Evolutionary conservation across 192 early-diverging fungal genomes (phyloP).

Genomic region (Chytriomyces confervae): DNA sequence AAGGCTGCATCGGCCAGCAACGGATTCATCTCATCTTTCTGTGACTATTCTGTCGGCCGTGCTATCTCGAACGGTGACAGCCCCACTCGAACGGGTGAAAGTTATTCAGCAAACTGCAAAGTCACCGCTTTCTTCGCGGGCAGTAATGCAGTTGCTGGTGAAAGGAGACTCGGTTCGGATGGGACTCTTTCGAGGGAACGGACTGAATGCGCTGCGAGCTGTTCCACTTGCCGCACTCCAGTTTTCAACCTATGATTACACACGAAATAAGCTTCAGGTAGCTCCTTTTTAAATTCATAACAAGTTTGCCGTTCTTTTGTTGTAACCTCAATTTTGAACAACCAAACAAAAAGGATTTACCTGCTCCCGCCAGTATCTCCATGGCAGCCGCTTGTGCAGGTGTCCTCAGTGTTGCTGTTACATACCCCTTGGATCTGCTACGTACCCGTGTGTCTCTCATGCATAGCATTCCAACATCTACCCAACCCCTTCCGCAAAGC

Average conservation of each 20-base stretch:
- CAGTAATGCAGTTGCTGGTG: conserved; percentile 63
- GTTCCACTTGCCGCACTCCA: conserved; percentile 87
- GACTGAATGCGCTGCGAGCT: conserved; percentile 86
- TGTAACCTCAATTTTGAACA: too few relatives aligned
- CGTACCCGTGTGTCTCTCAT: conserved; percentile 70
- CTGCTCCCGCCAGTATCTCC: not conserved
- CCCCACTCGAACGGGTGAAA: conserved; percentile 91
- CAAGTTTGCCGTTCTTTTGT: too few relatives aligned
- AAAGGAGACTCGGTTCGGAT: conserved; percentile 65
- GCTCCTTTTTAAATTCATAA: not conserved
- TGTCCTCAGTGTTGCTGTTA: conserved; percentile 81
- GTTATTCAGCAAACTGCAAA: conserved; percentile 56
- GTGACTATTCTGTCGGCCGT: conserved; percentile 59
- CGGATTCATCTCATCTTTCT: too few relatives aligned
- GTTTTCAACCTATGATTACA: conserved; percentile 66
- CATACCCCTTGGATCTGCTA: conserved; percentile 80
- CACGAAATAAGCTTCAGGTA: not conserved
- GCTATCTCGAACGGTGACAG: conserved; percentile 84
- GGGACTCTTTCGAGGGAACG: conserved; percentile 71
- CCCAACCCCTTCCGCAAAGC: not conserved
- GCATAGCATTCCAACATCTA: conserved; percentile 46
- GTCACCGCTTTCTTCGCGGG: not conserved
- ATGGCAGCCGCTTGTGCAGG: conserved; percentile 50
- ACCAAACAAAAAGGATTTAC: too few relatives aligned
- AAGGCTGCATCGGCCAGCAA: too few relatives aligned